phyloP scores from a whole-genome alignment of 2,329 filamentous ascomycete species.

The Cercospora citrullina region DNA sequence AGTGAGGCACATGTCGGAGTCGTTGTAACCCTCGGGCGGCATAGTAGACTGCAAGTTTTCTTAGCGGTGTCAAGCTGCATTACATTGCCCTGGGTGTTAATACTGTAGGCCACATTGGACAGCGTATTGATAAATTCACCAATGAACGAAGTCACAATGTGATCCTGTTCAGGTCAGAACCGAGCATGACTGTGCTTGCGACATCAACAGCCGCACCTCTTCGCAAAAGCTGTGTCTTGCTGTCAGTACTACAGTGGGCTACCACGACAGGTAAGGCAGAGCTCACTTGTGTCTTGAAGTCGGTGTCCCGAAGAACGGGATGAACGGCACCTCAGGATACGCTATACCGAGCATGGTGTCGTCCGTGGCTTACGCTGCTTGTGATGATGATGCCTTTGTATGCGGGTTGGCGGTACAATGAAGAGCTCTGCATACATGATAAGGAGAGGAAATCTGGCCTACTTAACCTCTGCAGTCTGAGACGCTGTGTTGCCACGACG shows the following conservation, averaged over 20 bases:
- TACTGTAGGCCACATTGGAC: slow-evolving; percentile 1
- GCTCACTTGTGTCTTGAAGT: neutral
- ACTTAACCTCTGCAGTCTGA: neutral
- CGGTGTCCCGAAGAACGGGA: neutral
- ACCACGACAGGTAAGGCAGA: neutral
- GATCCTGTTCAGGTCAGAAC: neutral
- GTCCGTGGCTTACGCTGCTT: neutral
- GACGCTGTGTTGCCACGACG: slow-evolving; percentile 1
- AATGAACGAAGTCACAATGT: neutral
- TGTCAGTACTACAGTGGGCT: neutral
- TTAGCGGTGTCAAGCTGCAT: neutral
- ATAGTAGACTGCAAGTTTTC: neutral
- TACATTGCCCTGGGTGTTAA: neutral
- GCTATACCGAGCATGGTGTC: neutral
- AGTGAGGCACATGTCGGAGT: neutral
- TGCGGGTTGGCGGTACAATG: neutral
- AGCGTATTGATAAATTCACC: neutral
- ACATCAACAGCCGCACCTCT: neutral
- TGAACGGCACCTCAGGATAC: neutral
- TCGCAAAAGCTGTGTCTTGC: neutral
- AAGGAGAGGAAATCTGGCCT: neutral
- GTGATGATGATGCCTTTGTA: neutral
- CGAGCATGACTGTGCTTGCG: neutral
- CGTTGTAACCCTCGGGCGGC: neutral
- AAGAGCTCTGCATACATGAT: neutral